Evolutionary conservation across 306 rosid genomes (phyloP), one percentile per base, ranked within the genome.

Genomic region (Benincasa hispida): DNA sequence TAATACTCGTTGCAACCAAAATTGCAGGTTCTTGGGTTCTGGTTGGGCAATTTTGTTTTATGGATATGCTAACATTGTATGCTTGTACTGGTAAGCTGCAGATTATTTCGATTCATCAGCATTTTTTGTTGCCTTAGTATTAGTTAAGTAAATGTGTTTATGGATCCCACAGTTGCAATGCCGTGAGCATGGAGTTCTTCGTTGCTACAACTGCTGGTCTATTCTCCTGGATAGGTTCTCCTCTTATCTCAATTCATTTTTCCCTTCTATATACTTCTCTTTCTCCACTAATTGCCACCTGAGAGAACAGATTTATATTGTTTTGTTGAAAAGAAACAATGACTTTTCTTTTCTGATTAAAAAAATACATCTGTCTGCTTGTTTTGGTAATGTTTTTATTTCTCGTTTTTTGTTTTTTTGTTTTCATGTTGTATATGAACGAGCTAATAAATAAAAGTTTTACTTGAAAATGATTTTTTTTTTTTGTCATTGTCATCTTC

Each of bases 51-150:
- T 96, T 54, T 18, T 93, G 76, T 86, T 89, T 78, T 91, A 93
- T 78, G 98, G 98, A 86, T 93, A 91, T 53, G 98, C 96, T 56
- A 94, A 94, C 79, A 81, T 94, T 61, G 84, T 88, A 39, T 92
- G 95, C 86, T 80, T 91, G 78, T 87, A 87, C 83, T 80, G 85
- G 98, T 93, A 82, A 83, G 94, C 32, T 75, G 41, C 45, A 54
- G 25, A 57, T 22, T 10, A 69, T 77, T 60, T 50, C 39, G 75
- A 74, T 79, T 75, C 79, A 47, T 83, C 39, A 76, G 65, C 62
- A 59, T 1, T 50, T 9, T n/a, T 2, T 2, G 18, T 32, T 47
- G 13, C 58, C 58, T 42, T 8, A 24, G 37, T 24, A 45, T 15
- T 22, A 68, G 74, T 22, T 68, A 3, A 42, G 48, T 13, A 11